Evolutionary conservation across 2,329 filamentous ascomycete species (phyloP), one percentile per base, ranked within the genome.

Genomic region (Raffaelea albimanens): DNA sequence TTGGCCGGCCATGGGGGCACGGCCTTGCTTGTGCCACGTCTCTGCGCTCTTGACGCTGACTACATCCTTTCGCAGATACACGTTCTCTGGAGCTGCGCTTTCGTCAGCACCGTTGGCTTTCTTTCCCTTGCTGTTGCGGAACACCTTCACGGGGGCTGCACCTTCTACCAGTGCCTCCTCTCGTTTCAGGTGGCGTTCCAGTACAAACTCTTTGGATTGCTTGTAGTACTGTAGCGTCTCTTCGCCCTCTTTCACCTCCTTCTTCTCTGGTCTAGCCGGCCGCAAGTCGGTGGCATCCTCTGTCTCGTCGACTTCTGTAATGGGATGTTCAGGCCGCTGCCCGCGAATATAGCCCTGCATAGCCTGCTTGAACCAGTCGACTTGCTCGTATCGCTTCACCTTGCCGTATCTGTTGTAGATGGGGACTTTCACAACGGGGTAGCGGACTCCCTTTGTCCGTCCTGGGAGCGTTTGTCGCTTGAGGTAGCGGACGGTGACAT

Each of bases 11-110:
- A 78, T 75, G 3, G 93, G 81, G 22, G 82, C 83, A 11, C 91
- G 79, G 0, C 93, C 93, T 69, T 96, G 91, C 62, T 96, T 96
- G 62, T 97, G 93, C 93, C 93, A 98, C 1, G 87, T 95, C 62
- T 98, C 93, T 2, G 86, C 85, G 23, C 87, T 94, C 63, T 95
- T 90, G 62, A 94, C 95, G 36, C 77, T 73, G 2, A 90, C 80
- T 0, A 97, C 80, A 55, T 97, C 90, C 46, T 78, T 76, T 31
- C 91, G 82, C 1, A 75, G 75, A 60, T 81, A 97, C 0, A 97
- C 88, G 1, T 87, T 82, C 61, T 95, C 88, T 7, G 14, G 41
- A 50, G 86, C 78, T 40, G 83, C 36, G 5, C 18, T 16, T 3
- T 40, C 45, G 18, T 13, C 34, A 11, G 20, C 23, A 20, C n/a